Evolutionary conservation across 2,329 filamentous ascomycete species (phyloP).

Genomic region (Aureobasidium sp.): DNA sequence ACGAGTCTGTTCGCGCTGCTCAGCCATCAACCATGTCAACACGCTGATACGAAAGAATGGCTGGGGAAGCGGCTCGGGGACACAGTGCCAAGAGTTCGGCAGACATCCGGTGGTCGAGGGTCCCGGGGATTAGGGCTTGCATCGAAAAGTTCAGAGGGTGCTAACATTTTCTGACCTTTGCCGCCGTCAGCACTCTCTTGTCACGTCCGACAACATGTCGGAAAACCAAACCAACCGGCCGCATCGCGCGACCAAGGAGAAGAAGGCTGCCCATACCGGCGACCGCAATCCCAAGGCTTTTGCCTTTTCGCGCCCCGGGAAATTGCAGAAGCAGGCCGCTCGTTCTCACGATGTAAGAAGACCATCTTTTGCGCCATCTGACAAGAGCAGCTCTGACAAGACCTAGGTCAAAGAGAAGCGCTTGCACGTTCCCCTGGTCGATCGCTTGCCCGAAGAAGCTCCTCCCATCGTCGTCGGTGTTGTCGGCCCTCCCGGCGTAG

Average conservation of each 20-base stretch:
- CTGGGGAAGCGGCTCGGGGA: background rate
- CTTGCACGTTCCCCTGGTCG: constrained; percentile 91
- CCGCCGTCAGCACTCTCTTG: background rate
- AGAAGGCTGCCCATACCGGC: constrained; percentile 56
- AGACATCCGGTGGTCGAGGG: background rate
- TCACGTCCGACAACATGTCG: constrained; percentile 21
- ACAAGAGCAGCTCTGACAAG: background rate
- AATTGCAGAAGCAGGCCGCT: constrained; percentile 64
- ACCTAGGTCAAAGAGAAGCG: constrained; percentile 83
- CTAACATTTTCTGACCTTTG: constrained; percentile 11
- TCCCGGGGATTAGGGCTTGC: background rate
- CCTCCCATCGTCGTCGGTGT: constrained; percentile 88
- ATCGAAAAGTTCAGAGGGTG: constrained; percentile 1
- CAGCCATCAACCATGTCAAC: background rate
- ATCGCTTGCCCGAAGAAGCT: constrained; percentile 89
- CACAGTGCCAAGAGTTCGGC: constrained; percentile 10
- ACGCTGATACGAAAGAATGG: background rate
- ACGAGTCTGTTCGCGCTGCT: background rate
- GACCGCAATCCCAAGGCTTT: constrained; percentile 86
- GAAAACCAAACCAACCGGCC: constrained; percentile 69
- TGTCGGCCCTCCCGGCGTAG: constrained; percentile 86
- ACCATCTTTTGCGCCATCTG: background rate
- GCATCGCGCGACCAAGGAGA: constrained; percentile 81
- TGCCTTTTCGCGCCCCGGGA: constrained; percentile 72
- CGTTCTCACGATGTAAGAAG: constrained; percentile 59